Evolutionary conservation across 345 rosid species (phyloP).

Genomic region (Punica granatum): DNA sequence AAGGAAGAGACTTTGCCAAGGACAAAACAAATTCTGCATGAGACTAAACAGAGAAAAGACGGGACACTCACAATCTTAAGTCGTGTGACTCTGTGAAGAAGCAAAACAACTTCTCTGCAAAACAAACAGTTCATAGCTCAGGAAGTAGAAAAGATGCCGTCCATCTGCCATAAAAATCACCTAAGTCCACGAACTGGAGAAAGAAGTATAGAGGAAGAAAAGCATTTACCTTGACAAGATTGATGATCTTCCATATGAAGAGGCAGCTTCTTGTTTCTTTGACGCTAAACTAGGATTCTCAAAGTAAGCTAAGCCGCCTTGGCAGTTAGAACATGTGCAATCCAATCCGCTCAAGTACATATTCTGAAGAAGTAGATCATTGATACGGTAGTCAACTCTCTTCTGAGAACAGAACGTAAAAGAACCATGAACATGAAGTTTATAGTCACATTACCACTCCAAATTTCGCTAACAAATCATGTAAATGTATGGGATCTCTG

Average conservation of each 20-base stretch:
- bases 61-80: constrained; percentile 50
- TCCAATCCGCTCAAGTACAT: constrained; percentile 48
- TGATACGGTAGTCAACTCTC: not conserved
- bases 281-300: constrained; percentile 21
- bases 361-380: constrained; percentile 36
- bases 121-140: constrained; percentile 1
- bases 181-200: not conserved
- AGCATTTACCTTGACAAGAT: constrained; percentile 14
- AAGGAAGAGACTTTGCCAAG: too few relatives aligned
- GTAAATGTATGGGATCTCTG: constrained; percentile 25
- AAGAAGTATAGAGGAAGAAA: not conserved
- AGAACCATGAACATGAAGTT: not conserved
- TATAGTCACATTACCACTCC: constrained; percentile 57
- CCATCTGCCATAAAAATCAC: not conserved
- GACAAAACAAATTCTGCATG: not conserved
- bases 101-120: constrained; percentile 47
- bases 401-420: not conserved
- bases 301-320: constrained; percentile 37
- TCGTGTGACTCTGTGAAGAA: constrained; percentile 60
- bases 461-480: constrained; percentile 34
- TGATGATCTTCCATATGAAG: constrained; percentile 14
- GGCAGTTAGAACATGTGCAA: constrained; percentile 23
- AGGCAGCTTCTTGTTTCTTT: constrained; percentile 9
- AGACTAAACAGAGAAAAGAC: not conserved
- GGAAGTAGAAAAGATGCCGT: not conserved